Percentiles rank a stretch among this genome's conserved stretches.
These are phyloP conservation scores for Amesomyces nigricolor DNA, from an alignment of 2,329 filamentous ascomycete genomes.

Conservation along the genomic window DNA sequence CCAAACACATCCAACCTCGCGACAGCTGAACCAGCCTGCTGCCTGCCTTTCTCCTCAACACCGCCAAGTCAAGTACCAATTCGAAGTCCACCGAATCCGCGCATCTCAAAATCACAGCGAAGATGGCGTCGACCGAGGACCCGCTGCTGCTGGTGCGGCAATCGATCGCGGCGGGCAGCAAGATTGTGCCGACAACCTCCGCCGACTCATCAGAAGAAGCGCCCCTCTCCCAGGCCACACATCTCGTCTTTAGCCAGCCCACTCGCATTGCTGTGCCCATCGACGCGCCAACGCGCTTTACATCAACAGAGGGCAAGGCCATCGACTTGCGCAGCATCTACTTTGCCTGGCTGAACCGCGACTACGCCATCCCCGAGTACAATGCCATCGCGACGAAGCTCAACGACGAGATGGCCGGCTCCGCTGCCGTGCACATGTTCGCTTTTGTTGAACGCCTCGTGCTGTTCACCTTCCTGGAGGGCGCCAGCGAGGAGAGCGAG, in stretches of 20 bases:
- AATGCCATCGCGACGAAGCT: slow-evolving; percentile 75
- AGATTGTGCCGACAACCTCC: slow-evolving; percentile 69
- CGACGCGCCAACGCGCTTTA: slow-evolving; percentile 74
- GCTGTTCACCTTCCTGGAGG: slow-evolving; percentile 87
- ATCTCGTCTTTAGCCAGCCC: slow-evolving; percentile 66
- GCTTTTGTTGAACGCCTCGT: slow-evolving; percentile 89
- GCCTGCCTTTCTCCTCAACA: neutral
- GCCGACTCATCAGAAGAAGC: slow-evolving; percentile 56
- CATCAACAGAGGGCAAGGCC: slow-evolving; percentile 60
- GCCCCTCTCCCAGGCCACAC: slow-evolving; percentile 66
- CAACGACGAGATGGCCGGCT: slow-evolving; percentile 67
- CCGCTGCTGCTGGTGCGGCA: slow-evolving; percentile 78
- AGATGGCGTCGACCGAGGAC: slow-evolving; percentile 61
- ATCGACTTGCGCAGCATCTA: slow-evolving; percentile 92
- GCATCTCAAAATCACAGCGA: neutral
- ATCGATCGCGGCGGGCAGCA: slow-evolving; percentile 65
- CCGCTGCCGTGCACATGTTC: slow-evolving; percentile 74
- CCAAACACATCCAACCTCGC: neutral
- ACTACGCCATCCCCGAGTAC: slow-evolving; percentile 85
- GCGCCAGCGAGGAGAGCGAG: slow-evolving; percentile 83
- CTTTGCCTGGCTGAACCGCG: slow-evolving; percentile 92
- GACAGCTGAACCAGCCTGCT: neutral
- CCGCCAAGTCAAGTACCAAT: neutral
- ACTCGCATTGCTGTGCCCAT: slow-evolving; percentile 60
- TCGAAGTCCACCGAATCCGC: neutral